A percentile compares a stretch with the other conserved stretches of the same genome.
phyloP scores from a whole-genome alignment of 2,329 filamentous ascomycete genomes.

The Botryosphaeria dothidea region DNA sequence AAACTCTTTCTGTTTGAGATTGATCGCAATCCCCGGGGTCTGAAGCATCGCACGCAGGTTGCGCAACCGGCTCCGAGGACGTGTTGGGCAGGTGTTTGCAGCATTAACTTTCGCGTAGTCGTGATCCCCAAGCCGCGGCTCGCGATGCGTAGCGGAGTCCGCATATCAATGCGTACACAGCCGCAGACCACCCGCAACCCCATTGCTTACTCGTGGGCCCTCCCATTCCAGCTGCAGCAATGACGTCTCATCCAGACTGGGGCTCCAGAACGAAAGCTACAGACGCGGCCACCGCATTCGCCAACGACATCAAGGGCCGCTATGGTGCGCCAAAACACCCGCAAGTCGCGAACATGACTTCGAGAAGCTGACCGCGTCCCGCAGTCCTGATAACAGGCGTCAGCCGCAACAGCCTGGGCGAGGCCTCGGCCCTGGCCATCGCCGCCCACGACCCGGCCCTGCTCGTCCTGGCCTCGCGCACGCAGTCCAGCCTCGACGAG shows the following conservation, averaged over 20 bases:
- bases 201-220: background rate
- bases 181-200: background rate
- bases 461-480: conserved; percentile 45
- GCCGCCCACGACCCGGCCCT: conserved; percentile 31
- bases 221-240: background rate
- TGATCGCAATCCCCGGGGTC: background rate
- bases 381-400: conserved; percentile 28
- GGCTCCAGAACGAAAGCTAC: conserved; percentile 32
- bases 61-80: background rate
- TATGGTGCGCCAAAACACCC: conserved; percentile 30
- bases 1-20: background rate
- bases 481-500: conserved; percentile 40
- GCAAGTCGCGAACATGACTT: no score
- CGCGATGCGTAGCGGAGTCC: background rate
- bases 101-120: background rate
- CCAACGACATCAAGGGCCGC: conserved; percentile 29
- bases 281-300: conserved; percentile 34
- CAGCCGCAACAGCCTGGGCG: conserved; percentile 32
- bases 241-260: conserved; percentile 38
- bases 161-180: background rate
- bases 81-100: background rate
- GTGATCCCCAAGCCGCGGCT: background rate
- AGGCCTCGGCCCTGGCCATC: conserved; percentile 31
- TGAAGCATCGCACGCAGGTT: background rate
- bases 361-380: background rate